Percentiles rank a stretch among this genome's conserved stretches.
phyloP scores from a whole-genome alignment of 1,139 yeast genomes.

The Yamadazyma mexicana region DNA sequence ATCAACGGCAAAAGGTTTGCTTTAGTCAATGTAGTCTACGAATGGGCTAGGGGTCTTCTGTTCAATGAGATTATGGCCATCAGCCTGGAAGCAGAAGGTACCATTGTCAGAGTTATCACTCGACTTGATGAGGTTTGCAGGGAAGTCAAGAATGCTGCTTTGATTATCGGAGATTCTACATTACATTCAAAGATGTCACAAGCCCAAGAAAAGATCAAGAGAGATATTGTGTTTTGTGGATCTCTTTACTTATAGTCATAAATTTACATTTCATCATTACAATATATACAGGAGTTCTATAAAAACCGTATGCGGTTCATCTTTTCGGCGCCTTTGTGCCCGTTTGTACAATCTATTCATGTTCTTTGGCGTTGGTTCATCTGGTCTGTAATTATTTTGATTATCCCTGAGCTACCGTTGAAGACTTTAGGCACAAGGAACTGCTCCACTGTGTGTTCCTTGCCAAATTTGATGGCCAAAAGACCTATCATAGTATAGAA shows the following conservation, averaged over 20 bases:
- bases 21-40: constrained; percentile 89
- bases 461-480: constrained; percentile 29
- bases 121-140: constrained; percentile 93
- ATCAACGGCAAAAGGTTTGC: constrained; percentile 84
- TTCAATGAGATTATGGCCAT: constrained; percentile 88
- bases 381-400: constrained; percentile 16
- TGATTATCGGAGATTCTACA: constrained; percentile 89
- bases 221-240: constrained; percentile 97
- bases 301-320: background rate
- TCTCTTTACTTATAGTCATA: constrained; percentile 68
- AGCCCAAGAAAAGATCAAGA: constrained; percentile 92
- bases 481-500: constrained; percentile 44
- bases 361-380: background rate
- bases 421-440: constrained; percentile 31
- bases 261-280: constrained; percentile 2
- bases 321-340: too few relatives aligned
- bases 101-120: constrained; percentile 95
- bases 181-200: constrained; percentile 85
- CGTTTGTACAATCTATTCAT: background rate
- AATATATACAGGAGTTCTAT: constrained; percentile 5
- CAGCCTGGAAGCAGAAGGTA: constrained; percentile 92
- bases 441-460: constrained; percentile 21
- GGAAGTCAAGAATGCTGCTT: constrained; percentile 90
- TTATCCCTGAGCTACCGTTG: constrained; percentile 29
- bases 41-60: constrained; percentile 96